Evolutionary conservation across 805 yeast genomes (phyloP), one percentile per base, ranked within the genome.

Genomic region (Ogataea trehalophila): DNA sequence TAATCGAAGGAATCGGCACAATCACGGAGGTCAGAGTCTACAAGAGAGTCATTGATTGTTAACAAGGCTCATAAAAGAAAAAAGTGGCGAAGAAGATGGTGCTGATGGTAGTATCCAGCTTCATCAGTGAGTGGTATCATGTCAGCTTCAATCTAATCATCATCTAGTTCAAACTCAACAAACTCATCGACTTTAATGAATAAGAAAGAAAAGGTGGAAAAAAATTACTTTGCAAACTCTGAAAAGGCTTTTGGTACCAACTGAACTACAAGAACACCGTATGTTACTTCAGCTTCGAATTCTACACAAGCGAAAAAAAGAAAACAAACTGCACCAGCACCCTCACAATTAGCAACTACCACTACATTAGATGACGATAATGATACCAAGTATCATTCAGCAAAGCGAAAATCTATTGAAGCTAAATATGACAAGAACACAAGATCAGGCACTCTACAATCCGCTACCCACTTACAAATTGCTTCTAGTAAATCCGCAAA

Each of bases 41-140:
- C 97, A 54, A 76, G 98, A 50, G 97, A 91, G 60, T 97, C 97
- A 7, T 74, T 91, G 57, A 96, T 96, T 2, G 97, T 97, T 2
- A 83, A 80, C 55, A 83, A 83, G 62, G 89, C 90, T 8, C 70
- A 57, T 58, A n/a, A 64, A 57, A 63, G 29, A 11, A 26, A 26
- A 26, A 26, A 11, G 29, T 2, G 7, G 7, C 9, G 29, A 26
- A 3, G 55, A 58, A 41, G 54, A 48, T 39, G 59, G 52, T 43
- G 60, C 50, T 33, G 61, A 52, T 39, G 63, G 59, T 36, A 61
- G 57, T 37, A 51, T 35, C 46, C 63, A 43, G 47, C 42, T 15
- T 55, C 57, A 15, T 44, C 49, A 7, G 7, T 26, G 5, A 42
- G 43, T 17, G 29, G 48, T 20, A 44, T 41, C 33, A 44, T 47